Conservation (phyloP, 1,284 basidiomycete species). For the Hemileia vastatrix region DNA sequence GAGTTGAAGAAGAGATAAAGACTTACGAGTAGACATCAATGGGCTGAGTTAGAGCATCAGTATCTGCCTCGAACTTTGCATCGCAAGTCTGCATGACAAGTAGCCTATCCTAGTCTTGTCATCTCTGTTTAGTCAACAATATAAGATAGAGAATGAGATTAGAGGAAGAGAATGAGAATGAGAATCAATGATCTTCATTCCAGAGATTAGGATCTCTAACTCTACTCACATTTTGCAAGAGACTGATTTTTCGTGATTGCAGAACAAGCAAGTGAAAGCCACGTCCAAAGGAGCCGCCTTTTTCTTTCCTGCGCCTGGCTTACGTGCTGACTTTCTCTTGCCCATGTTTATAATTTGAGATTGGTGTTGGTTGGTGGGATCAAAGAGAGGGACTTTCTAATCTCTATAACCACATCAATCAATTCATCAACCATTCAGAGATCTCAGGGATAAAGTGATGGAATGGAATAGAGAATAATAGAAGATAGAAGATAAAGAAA, state of each 20-base stretch:
- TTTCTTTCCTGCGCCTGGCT: conserved; percentile 25
- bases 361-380: too few species aligned
- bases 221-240: conserved; percentile 71
- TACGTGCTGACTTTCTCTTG: conserved; percentile 21
- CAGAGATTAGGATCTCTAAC: conserved; percentile 65
- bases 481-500: not conserved
- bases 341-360: too few species aligned
- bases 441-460: too few species aligned
- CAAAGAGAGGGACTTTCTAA: too few species aligned
- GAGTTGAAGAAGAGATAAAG: too few species aligned
- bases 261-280: conserved; percentile 57
- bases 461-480: too few species aligned
- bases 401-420: too few species aligned
- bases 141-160: conserved; percentile 6
- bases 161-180: conserved; percentile 67
- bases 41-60: conserved; percentile 66
- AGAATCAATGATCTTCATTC: conserved; percentile 69
- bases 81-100: conserved; percentile 36
- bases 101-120: conserved; percentile 38
- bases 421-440: too few species aligned
- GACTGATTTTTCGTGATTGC: conserved; percentile 79
- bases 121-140: conserved; percentile 36
- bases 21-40: conserved; percentile 81
- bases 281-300: conserved; percentile 36
- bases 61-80: conserved; percentile 36